Evolutionary conservation across 108 stramenopile genomes (phyloP), one percentile per base, ranked within the genome.

Genomic region (Skeletonema menzelii): DNA sequence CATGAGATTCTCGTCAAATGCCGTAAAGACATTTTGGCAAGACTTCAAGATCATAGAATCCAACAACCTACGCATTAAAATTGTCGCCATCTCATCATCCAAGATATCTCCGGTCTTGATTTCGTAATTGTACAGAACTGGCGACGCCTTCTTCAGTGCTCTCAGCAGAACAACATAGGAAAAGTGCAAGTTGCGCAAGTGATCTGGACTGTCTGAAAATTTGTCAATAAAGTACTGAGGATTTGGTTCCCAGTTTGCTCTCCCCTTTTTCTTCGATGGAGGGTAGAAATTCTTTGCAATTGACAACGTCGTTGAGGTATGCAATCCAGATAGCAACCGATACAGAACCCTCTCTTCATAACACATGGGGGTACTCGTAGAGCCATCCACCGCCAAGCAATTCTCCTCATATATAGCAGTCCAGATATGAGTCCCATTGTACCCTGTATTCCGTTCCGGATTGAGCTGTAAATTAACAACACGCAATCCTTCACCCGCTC

Each of bases 371-470:
- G 61, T 69, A 58, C 44, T 75, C 2, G 53, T 38, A n/a, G 58
- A 37, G 22, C 73, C 82, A 59, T 79, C 72, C 35, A 77, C 44
- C 28, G 82, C 79, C 17, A 93, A 80, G 75, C 97, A 96, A 72
- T 97, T 97, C 77, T 97, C 96, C 64, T 93, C 84, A 70, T 97
- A 97, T 60, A 97, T 94, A 44, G 91, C 91, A 53, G 82, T 88
- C 96, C 96, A 97, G 57, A 96, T 90, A 60, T 94, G 93, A 0
- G 87, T 89, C 0, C 96, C 97, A 62, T 96, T 92, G 87, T 98
- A 98, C 24, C 95, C 95, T 10, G 97, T 98, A 81, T 95, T 95
- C n/a, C 88, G 77, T 69, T 98, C 97, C 0, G 95, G 96, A 72
- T 98, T 98, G 57, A 87, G 58, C 19, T 81, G 75, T 13, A 97